A percentile compares a stretch with the other conserved stretches of the same genome.
phyloP scores from a whole-genome alignment of 306 rosid genomes.

The Citrullus colocynthis region DNA sequence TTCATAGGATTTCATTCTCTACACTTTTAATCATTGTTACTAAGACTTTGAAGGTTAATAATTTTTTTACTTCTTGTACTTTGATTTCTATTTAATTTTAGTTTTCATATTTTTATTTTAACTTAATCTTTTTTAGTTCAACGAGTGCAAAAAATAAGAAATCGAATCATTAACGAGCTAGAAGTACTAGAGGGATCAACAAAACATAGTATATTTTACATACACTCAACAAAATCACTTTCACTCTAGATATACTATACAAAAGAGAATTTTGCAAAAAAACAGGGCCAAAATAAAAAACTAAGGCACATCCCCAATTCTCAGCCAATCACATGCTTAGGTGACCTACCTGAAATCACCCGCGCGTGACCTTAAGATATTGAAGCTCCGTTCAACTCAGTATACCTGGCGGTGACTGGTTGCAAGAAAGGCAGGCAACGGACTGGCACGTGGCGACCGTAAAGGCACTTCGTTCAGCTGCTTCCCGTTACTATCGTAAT shows the following conservation, averaged over 20 bases:
- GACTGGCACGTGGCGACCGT: constrained; percentile 78
- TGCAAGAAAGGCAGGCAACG: constrained; percentile 55
- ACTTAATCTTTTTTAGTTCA: too few species aligned
- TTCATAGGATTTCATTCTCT: too few species aligned
- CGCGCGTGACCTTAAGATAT: neutral
- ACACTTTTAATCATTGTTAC: too few species aligned
- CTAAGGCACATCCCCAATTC: neutral
- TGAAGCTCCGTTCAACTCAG: neutral
- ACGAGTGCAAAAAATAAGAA: too few species aligned
- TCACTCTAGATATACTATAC: neutral
- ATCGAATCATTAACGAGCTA: too few species aligned
- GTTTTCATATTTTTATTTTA: too few species aligned
- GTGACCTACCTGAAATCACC: constrained; percentile 2
- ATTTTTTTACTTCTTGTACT: too few species aligned
- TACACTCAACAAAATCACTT: neutral
- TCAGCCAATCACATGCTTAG: neutral
- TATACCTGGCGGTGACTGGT: neutral
- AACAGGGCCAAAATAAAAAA: neutral
- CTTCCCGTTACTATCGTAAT: constrained; percentile 49
- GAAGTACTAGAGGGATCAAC: too few species aligned
- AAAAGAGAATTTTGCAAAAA: neutral
- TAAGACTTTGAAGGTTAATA: too few species aligned
- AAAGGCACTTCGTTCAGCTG: constrained; percentile 37
- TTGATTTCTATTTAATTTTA: too few species aligned
- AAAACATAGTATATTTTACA: neutral